Evolutionary conservation across 495 filamentous ascomycete species (phyloP), one percentile per base, ranked within the genome.

Genomic region (Penicillium egyptiacum): DNA sequence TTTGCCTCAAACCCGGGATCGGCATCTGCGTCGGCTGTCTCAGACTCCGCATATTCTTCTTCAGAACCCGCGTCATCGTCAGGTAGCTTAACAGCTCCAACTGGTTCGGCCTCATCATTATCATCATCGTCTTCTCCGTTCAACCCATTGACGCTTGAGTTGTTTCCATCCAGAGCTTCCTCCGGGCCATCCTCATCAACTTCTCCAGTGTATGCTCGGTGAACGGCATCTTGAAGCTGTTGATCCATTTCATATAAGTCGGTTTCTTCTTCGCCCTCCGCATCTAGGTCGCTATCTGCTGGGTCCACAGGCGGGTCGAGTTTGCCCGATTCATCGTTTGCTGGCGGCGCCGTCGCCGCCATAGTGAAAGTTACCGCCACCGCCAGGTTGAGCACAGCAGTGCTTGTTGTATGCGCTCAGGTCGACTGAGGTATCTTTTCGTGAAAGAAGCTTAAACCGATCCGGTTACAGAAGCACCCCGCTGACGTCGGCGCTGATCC

Each of bases 61-160:
- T 61, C 81, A 63, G 43, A 79, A 61, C 53, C 80, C 69, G 41
- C 74, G 3, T 78, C 79, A 19, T 79, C 74, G 43, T 81, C 79
- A 9, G 84, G 83, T 28, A 88, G 79, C 64, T 91, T 91, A 7
- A 92, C 89, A 17, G 88, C 87, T 2, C 87, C 87, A 47, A 92
- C 89, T 17, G 86, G 82, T 66, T 89, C 88, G 25, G 72, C 67
- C 23, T 74, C 73, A 46, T 79, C 74, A 41, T 79, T 71, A 30
- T 79, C 73, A 43, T 73, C 72, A 42, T 78, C 72, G 67, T 57
- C 31, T 74, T 57, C 42, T 73, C 69, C 56, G 51, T 55, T 71
- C 70, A 46, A 31, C 12, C 70, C 73, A 25, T 75, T 74, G 30
- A 44, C 46, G 25, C 50, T 58, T 5, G 42, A 17, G 31, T 40